Conservation (phyloP, 108 stramenopile species). For the Mediolabrus comicus region DNA sequence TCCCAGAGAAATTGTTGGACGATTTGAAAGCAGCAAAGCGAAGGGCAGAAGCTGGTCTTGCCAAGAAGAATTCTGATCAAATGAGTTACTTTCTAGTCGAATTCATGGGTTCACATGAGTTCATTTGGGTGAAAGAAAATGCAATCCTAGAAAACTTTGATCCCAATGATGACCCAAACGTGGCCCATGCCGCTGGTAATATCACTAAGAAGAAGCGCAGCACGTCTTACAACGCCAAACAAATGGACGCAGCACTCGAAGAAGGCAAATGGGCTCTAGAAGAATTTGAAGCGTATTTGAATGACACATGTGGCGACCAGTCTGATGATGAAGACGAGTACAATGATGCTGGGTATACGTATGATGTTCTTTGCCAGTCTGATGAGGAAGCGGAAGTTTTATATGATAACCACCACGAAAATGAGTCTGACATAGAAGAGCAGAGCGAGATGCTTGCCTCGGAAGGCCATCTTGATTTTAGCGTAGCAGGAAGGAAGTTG, state of each 20-base stretch:
- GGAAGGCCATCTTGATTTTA: slow-evolving; percentile 73
- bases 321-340: slow-evolving; percentile 54
- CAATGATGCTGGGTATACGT: slow-evolving; percentile 67
- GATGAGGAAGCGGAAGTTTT: slow-evolving; percentile 80
- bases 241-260: slow-evolving; percentile 67
- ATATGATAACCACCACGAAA: slow-evolving; percentile 20
- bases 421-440: slow-evolving; percentile 67
- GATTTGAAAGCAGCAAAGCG: slow-evolving; percentile 68
- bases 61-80: slow-evolving; percentile 53
- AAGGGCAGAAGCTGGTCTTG: slow-evolving; percentile 67
- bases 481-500: slow-evolving; percentile 67
- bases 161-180: slow-evolving; percentile 76
- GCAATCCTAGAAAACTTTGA: slow-evolving; percentile 87
- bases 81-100: slow-evolving; percentile 88
- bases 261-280: slow-evolving; percentile 74
- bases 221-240: slow-evolving; percentile 61
- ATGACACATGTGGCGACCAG: slow-evolving; percentile 58
- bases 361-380: slow-evolving; percentile 64
- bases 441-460: slow-evolving; percentile 74
- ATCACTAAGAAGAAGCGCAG: slow-evolving; percentile 67
- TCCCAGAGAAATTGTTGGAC: slow-evolving; percentile 78
- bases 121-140: slow-evolving; percentile 84
- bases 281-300: slow-evolving; percentile 64
- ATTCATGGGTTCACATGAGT: slow-evolving; percentile 88
- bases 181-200: slow-evolving; percentile 38